Evolutionary conservation across 768 basidiomycete species (phyloP).

Genomic region (Mycena kentingensis): DNA sequence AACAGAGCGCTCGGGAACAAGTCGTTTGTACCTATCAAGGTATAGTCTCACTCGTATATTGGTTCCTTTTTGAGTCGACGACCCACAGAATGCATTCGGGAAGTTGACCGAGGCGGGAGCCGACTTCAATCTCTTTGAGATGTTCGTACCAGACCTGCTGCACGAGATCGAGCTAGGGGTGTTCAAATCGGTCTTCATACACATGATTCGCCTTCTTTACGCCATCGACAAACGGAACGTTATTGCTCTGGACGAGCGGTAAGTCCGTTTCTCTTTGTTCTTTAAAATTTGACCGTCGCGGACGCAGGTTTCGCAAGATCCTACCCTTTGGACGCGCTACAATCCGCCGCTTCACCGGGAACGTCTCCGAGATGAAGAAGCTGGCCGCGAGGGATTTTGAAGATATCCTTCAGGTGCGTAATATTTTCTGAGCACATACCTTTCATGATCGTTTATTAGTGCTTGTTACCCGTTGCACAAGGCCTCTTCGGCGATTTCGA

Average conservation of each 20-base stretch:
- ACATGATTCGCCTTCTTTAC: slow-evolving; percentile 30
- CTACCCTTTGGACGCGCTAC: slow-evolving; percentile 11
- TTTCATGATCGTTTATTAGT: slow-evolving; percentile 15
- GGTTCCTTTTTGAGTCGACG: neutral
- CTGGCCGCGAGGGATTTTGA: slow-evolving; percentile 30
- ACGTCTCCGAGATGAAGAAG: slow-evolving; percentile 25
- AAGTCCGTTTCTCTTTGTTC: no score
- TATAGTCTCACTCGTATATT: slow-evolving; percentile 11
- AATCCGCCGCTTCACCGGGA: slow-evolving; percentile 26
- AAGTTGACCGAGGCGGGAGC: slow-evolving; percentile 1
- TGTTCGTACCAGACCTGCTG: slow-evolving; percentile 29
- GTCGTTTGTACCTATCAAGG: slow-evolving; percentile 26
- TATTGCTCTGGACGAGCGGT: slow-evolving; percentile 21
- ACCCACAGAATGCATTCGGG: slow-evolving; percentile 27
- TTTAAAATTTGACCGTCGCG: no score
- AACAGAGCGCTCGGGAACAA: slow-evolving; percentile 11
- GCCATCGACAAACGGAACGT: slow-evolving; percentile 10
- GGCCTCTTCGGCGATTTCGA: slow-evolving; percentile 27
- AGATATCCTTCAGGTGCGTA: slow-evolving; percentile 30
- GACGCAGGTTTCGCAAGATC: slow-evolving; percentile 9
- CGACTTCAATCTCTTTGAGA: slow-evolving; percentile 23
- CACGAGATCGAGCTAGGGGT: slow-evolving; percentile 35
- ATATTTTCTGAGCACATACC: neutral
- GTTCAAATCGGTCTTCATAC: slow-evolving; percentile 31
- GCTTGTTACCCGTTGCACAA: slow-evolving; percentile 31